phyloP scores from a whole-genome alignment of 2,329 filamentous ascomycete genomes.

The Acarospora socialis region DNA sequence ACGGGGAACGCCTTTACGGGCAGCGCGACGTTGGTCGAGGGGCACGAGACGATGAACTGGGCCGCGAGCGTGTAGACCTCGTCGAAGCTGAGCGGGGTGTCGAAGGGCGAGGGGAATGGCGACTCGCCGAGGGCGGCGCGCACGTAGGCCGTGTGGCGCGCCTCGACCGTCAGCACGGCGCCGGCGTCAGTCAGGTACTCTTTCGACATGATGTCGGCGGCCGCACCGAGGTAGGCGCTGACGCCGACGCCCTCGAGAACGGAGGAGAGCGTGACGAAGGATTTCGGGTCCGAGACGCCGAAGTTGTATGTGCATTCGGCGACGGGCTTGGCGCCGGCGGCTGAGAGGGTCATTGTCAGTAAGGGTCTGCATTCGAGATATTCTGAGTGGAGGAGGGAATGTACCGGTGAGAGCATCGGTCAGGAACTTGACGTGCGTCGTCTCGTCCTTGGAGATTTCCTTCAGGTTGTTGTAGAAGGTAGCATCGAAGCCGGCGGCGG shows the following conservation, averaged over 20 bases:
- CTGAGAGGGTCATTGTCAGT: constrained; percentile 20
- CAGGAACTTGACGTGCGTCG: constrained; percentile 41
- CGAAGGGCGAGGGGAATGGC: constrained; percentile 44
- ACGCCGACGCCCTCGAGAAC: constrained; percentile 42
- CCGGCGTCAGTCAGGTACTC: constrained; percentile 44
- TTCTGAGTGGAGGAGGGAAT: too few relatives aligned
- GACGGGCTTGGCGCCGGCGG: constrained; percentile 34
- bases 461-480: constrained; percentile 42
- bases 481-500: constrained; percentile 32
- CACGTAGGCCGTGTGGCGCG: constrained; percentile 47
- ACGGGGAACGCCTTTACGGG: constrained; percentile 45
- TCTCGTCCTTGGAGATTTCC: constrained; percentile 40
- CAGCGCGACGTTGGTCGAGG: constrained; percentile 36
- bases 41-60: constrained; percentile 43
- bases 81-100: constrained; percentile 41
- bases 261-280: constrained; percentile 36
- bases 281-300: constrained; percentile 27
- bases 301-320: constrained; percentile 41
- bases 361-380: too few relatives aligned
- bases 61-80: constrained; percentile 47
- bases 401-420: too few relatives aligned
- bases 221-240: constrained; percentile 45
- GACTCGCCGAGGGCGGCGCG: constrained; percentile 32
- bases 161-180: constrained; percentile 46
- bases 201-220: constrained; percentile 39